Conservation (phyloP, 2,329 filamentous ascomycete genomes). For the Aschersonia sp. region DNA sequence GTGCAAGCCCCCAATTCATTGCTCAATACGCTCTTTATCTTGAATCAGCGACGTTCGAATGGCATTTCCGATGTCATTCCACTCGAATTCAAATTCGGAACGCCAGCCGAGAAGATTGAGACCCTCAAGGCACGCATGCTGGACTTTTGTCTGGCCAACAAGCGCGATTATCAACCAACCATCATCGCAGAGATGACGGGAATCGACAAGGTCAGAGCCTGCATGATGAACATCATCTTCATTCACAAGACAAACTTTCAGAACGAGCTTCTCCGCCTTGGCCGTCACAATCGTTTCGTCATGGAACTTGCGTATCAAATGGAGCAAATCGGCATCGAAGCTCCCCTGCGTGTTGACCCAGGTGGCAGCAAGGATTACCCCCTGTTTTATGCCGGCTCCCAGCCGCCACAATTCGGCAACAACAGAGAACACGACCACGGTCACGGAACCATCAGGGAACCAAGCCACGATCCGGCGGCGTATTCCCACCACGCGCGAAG, state of each 20-base stretch:
- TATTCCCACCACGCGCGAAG: neutral
- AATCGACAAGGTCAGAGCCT: conserved; percentile 69
- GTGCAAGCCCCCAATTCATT: conserved; percentile 93
- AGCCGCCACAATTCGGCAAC: conserved; percentile 18
- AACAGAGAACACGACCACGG: conserved; percentile 11
- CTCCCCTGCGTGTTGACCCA: conserved; percentile 46
- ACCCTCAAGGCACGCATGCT: conserved; percentile 65
- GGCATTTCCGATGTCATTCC: conserved; percentile 76
- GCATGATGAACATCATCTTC: conserved; percentile 85
- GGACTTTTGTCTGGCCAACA: conserved; percentile 71
- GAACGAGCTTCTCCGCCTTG: conserved; percentile 81
- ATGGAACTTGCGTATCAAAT: conserved; percentile 82
- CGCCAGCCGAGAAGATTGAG: conserved; percentile 69
- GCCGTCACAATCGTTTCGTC: conserved; percentile 87
- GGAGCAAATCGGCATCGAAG: conserved; percentile 72
- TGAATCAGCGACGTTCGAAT: conserved; percentile 85
- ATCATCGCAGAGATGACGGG: conserved; percentile 74
- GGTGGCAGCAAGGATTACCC: conserved; percentile 58
- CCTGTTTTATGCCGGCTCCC: conserved; percentile 33
- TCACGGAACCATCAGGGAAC: conserved; percentile 3
- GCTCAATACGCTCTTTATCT: conserved; percentile 83
- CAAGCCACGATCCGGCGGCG: neutral
- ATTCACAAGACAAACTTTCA: conserved; percentile 98
- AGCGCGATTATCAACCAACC: conserved; percentile 77
- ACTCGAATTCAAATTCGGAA: conserved; percentile 79